These are phyloP conservation scores for Capsella rubella DNA, from an alignment of 441 rosid genomes.

Conservation along the genomic window DNA sequence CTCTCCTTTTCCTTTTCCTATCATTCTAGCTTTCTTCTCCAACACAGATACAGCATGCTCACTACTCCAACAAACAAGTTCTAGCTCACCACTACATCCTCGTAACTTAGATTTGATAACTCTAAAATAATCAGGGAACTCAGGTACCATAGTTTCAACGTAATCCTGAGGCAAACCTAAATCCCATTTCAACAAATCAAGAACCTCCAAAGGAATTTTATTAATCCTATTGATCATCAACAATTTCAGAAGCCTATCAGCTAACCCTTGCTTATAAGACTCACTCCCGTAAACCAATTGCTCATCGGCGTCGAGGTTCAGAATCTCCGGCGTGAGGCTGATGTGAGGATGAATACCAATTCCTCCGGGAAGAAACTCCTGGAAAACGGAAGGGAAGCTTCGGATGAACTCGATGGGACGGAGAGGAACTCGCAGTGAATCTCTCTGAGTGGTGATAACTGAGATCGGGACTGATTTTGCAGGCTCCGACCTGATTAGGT, in stretches of 20 bases:
- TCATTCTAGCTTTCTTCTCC: conserved; percentile 58
- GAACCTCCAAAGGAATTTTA: conserved; percentile 62
- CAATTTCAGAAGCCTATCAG: conserved; percentile 76
- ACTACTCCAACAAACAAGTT: conserved; percentile 82
- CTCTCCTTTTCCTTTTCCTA: conserved; percentile 44
- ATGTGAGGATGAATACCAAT: conserved; percentile 76
- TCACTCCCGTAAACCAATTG: conserved; percentile 78
- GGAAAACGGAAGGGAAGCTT: conserved; percentile 71
- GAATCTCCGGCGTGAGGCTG: conserved; percentile 77
- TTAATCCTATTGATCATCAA: conserved; percentile 70
- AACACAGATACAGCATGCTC: conserved; percentile 64
- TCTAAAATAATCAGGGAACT: conserved; percentile 84
- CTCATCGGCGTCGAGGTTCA: conserved; percentile 82
- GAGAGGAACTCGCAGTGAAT: conserved; percentile 62
- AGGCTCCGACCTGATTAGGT: conserved; percentile 84
- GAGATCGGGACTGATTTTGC: conserved; percentile 80
- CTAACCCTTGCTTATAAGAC: conserved; percentile 61
- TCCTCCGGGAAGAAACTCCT: conserved; percentile 79
- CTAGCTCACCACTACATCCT: conserved; percentile 54
- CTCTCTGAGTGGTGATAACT: conserved; percentile 56
- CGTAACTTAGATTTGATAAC: conserved; percentile 40
- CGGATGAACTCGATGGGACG: conserved; percentile 91
- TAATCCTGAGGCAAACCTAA: conserved; percentile 74
- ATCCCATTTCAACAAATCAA: conserved; percentile 77
- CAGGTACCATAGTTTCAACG: conserved; percentile 58